Base-by-base conservation (phyloP, 106 monocot species). In the Apostasia shenzhenica region DNA sequence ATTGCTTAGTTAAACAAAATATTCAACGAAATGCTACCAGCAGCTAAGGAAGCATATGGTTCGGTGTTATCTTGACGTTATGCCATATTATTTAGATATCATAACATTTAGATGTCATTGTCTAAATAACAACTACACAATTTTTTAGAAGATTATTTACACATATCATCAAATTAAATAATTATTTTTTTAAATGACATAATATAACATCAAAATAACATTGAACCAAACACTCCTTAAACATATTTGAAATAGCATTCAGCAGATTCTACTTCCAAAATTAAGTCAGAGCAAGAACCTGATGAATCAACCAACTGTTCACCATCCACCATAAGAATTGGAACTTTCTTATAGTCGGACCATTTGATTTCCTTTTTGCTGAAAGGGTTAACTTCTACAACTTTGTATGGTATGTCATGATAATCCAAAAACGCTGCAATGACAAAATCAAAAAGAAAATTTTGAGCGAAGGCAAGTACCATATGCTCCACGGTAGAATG, bases 301-400 rank as follows among this genome's bases (percentile, higher is more conserved):
- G 92, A 88, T 53, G 95, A 97, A 38, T 97, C 82, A 63, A 79
- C 57, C 54, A 97, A 55, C 57, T 84, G 86, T 76, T 97, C 86
- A 14, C 91, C 89, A 79, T 92, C 89, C 43, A 97, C 89, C 48
- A 86, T 84, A 54, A 97, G 70, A 54, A 97, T 97, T 5, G 95
- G 95, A 42, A 97, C 95, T 72, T 97, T 97, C 75, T 89, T 84
- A 65, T 97, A 92, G 50, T 97, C 89, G 61, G 95, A 97, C 92
- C 91, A 97, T 70, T 97, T 97, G 67, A 97, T 86, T 67, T 97
- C 95, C 82, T 86, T 92, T 70, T 97, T 97, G 40, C 92, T 87
- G 26, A 97, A 59, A 57, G 95, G 95, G 70, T 97, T 89, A 37
- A 97, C 95, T 69, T 97, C 95, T 63, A 97, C 88, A 53, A 97